Conservation (phyloP, 495 filamentous ascomycete species). For the Aspergillus nidulans region DNA sequence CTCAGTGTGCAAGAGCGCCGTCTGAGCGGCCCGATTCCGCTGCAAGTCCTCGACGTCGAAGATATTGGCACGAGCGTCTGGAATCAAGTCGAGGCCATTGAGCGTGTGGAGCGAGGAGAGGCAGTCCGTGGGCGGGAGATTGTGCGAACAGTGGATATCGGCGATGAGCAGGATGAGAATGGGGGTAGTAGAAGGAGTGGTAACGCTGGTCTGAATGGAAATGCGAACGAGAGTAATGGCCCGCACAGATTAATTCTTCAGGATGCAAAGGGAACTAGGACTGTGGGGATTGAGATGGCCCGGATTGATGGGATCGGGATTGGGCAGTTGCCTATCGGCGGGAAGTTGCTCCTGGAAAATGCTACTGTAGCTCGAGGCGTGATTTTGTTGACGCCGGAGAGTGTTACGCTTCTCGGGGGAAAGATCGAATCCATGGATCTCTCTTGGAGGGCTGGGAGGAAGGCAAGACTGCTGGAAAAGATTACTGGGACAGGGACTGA, state of each 20-base stretch:
- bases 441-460: conserved; percentile 68
- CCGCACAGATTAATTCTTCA: conserved; percentile 81
- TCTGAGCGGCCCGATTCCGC: conserved; percentile 56
- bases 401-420: conserved; percentile 67
- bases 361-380: conserved; percentile 69
- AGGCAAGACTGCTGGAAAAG: conserved; percentile 60
- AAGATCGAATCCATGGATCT: conserved; percentile 80
- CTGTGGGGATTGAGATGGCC: conserved; percentile 71
- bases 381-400: conserved; percentile 65
- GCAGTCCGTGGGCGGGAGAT: conserved; percentile 76
- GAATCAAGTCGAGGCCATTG: conserved; percentile 82
- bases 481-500: conserved; percentile 35
- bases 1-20: conserved; percentile 48
- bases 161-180: conserved; percentile 36
- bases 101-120: conserved; percentile 79
- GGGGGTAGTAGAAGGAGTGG: too few relatives aligned
- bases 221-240: conserved; percentile 35
- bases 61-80: conserved; percentile 73
- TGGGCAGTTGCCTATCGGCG: conserved; percentile 66
- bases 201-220: conserved; percentile 3
- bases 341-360: conserved; percentile 70
- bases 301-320: conserved; percentile 60
- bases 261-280: conserved; percentile 65
- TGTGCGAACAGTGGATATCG: conserved; percentile 61
- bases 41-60: conserved; percentile 82